Percentiles rank a stretch among this genome's conserved stretches.
These are phyloP conservation scores for Beauveria sp. DNA, from an alignment of 2,329 filamentous ascomycete genomes.

Conservation along the genomic window DNA sequence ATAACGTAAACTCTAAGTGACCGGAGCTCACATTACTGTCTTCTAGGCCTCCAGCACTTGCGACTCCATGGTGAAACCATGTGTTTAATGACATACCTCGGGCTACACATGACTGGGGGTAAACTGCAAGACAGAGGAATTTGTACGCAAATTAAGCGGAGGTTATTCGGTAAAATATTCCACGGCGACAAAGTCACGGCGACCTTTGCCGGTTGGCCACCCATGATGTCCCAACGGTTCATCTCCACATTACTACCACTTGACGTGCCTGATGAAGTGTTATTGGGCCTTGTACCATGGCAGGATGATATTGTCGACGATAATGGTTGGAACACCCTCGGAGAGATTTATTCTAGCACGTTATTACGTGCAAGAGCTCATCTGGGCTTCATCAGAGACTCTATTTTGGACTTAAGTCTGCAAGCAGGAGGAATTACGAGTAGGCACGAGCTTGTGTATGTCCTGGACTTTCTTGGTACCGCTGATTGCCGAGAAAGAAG, in stretches of 20 bases:
- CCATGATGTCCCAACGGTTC: constrained; percentile 9
- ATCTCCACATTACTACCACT: constrained; percentile 12
- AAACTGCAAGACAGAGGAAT: constrained; percentile 8
- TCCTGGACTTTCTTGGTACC: neutral
- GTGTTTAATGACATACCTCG: constrained; percentile 10
- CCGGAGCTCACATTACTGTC: neutral
- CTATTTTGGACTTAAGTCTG: constrained; percentile 10
- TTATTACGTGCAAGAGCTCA: constrained; percentile 9
- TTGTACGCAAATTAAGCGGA: constrained; percentile 9
- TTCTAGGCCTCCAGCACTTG: constrained; percentile 10
- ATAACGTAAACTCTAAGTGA: neutral
- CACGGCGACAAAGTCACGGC: constrained; percentile 10
- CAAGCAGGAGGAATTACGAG: neutral
- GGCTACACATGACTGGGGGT: constrained; percentile 4
- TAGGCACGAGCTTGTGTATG: neutral
- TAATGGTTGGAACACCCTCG: constrained; percentile 12
- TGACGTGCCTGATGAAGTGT: constrained; percentile 8
- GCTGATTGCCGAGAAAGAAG: too few relatives aligned
- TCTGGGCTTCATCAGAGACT: constrained; percentile 11
- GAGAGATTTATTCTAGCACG: constrained; percentile 6
- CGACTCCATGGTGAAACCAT: constrained; percentile 11
- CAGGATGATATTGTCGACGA: constrained; percentile 7
- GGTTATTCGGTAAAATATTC: constrained; percentile 11
- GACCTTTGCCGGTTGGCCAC: constrained; percentile 9
- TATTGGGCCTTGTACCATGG: neutral